Conservation (phyloP, 2,329 filamentous ascomycete genomes). For the Ophiognomonia clavigignenti-juglandacearum region DNA sequence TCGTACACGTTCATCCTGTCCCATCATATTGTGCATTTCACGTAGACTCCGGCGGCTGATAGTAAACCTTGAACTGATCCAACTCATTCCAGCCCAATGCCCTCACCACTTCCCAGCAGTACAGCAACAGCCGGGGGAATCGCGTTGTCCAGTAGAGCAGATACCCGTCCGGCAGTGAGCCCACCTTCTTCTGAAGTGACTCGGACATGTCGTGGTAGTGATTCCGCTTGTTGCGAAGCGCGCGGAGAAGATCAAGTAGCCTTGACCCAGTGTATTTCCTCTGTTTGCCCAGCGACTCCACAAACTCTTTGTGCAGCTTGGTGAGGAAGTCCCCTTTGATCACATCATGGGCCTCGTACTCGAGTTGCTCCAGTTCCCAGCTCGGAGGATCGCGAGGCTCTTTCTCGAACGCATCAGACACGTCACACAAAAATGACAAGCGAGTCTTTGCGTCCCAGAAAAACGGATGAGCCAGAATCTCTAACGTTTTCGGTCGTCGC, state of each 20-base stretch:
- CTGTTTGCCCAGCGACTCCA: conserved; percentile 87
- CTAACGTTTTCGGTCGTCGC: conserved; percentile 63
- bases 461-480: conserved; percentile 90
- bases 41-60: conserved; percentile 38
- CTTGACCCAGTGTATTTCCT: conserved; percentile 85
- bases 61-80: conserved; percentile 70
- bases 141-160: conserved; percentile 75
- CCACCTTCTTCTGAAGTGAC: conserved; percentile 64
- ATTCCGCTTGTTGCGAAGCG: conserved; percentile 91
- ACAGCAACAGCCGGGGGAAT: conserved; percentile 75
- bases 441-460: conserved; percentile 92
- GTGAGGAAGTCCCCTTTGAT: conserved; percentile 73
- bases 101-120: conserved; percentile 71
- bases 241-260: conserved; percentile 81
- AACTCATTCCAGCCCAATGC: conserved; percentile 58
- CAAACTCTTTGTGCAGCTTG: conserved; percentile 71
- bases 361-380: conserved; percentile 55
- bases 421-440: conserved; percentile 88
- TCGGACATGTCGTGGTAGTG: conserved; percentile 97
- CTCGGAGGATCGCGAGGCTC: conserved; percentile 82
- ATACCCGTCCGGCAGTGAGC: conserved; percentile 73
- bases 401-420: conserved; percentile 94
- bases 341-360: conserved; percentile 46
- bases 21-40: neutral
- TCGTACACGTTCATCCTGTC: too few species aligned